Percentiles rank a stretch among this genome's conserved stretches.
Conservation (phyloP, 2,329 filamentous ascomycete genomes). For the Metarhizium humberi region DNA sequence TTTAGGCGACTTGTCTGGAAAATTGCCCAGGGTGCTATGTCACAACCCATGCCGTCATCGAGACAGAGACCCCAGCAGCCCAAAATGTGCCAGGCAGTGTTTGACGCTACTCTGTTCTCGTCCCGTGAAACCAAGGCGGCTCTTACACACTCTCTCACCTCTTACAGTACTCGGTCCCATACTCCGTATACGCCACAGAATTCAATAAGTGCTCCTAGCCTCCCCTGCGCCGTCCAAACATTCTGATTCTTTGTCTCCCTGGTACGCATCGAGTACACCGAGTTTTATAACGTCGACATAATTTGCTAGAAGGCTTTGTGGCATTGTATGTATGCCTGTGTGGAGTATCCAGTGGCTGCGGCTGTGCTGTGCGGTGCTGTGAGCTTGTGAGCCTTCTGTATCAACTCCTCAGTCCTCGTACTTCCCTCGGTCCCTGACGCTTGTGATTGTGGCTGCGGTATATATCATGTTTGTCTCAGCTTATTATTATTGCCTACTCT, state of each 20-base stretch:
- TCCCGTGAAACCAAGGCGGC: background rate
- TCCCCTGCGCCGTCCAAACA: background rate
- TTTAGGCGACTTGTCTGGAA: too few species aligned
- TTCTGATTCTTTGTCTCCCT: background rate
- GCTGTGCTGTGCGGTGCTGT: too few species aligned
- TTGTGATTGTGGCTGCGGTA: background rate
- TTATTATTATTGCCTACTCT: background rate
- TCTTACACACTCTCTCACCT: background rate
- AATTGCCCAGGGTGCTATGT: too few species aligned
- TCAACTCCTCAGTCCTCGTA: background rate
- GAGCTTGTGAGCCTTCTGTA: too few species aligned
- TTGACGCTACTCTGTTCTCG: background rate
- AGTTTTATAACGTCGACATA: background rate
- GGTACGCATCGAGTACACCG: too few species aligned
- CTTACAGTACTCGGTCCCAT: background rate
- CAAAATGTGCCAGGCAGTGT: background rate
- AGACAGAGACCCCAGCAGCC: background rate
- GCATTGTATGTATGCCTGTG: too few species aligned
- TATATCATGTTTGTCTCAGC: background rate
- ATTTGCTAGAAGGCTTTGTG: background rate
- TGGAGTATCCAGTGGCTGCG: too few species aligned
- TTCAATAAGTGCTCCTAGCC: background rate
- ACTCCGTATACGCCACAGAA: background rate
- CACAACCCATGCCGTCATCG: background rate
- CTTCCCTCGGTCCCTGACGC: background rate